A percentile compares a stretch with the other conserved stretches of the same genome.
Conservation (phyloP, 2,329 filamentous ascomycete genomes). For the Beauveria scarabaeidicola region DNA sequence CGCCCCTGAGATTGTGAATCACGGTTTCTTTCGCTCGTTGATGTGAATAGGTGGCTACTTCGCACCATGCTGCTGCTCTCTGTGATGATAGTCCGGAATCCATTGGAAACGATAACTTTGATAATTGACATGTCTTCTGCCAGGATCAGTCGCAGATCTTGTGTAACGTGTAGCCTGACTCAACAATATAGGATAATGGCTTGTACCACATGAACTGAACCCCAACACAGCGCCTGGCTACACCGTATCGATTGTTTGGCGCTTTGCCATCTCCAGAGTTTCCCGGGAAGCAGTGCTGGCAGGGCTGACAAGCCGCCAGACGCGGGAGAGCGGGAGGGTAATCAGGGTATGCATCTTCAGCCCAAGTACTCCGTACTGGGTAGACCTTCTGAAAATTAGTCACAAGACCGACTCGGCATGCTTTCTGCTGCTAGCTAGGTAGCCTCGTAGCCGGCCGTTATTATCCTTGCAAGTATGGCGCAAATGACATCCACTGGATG, state of each 20-base stretch:
- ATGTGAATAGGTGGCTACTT: too few species aligned
- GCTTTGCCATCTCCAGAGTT: neutral
- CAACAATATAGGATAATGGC: neutral
- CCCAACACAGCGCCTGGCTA: neutral
- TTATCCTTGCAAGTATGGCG: slow-evolving; percentile 3
- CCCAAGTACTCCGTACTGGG: neutral
- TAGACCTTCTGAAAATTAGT: neutral
- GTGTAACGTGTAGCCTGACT: neutral
- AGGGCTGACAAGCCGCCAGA: neutral
- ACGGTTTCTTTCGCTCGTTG: neutral
- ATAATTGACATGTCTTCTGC: neutral
- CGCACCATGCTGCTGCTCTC: too few species aligned
- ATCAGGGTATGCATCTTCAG: neutral
- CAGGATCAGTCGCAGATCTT: neutral
- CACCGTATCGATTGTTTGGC: neutral
- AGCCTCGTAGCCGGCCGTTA: neutral
- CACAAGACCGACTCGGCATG: neutral
- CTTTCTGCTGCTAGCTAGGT: neutral
- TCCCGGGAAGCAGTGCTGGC: neutral
- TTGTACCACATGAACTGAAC: neutral
- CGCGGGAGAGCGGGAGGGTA: neutral
- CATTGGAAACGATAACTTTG: neutral
- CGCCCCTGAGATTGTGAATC: neutral
- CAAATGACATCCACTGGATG: neutral
- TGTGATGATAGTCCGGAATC: too few species aligned